phyloP scores from a whole-genome alignment of 2,329 filamentous ascomycete species.

The Onygenales sp. region DNA sequence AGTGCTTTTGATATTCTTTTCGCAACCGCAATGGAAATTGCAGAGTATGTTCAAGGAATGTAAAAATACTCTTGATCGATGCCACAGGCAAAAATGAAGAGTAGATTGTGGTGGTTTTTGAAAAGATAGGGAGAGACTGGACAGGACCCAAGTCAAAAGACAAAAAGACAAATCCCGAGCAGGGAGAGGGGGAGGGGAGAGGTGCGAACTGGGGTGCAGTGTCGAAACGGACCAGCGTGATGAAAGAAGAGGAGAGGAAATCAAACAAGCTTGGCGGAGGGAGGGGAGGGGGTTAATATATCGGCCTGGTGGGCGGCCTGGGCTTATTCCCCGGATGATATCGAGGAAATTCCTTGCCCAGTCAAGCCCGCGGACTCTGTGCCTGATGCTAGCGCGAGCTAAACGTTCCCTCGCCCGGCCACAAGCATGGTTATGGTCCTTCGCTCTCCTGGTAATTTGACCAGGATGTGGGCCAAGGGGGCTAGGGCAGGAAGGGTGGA shows the following conservation, averaged over 20 bases:
- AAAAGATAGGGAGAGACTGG: slow-evolving; percentile 17
- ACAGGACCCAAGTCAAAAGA: slow-evolving; percentile 21
- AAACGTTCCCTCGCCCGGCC: not conserved
- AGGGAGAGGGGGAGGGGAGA: slow-evolving; percentile 13
- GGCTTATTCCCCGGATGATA: not conserved
- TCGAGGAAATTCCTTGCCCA: not conserved
- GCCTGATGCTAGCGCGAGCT: not conserved
- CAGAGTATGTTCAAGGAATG: not conserved
- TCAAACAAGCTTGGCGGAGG: slow-evolving; percentile 3
- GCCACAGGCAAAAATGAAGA: not conserved
- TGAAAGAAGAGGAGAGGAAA: slow-evolving; percentile 10
- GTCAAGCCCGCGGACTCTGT: not conserved
- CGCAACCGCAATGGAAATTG: not conserved
- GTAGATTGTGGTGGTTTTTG: not conserved
- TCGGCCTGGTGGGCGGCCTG: not conserved
- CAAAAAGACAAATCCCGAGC: slow-evolving; percentile 19
- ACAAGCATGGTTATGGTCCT: not conserved
- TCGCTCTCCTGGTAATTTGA: not conserved
- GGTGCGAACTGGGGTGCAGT: slow-evolving; percentile 5
- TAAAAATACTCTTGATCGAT: not conserved
- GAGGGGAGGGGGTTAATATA: slow-evolving; percentile 3
- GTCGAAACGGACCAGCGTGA: slow-evolving; percentile 17
- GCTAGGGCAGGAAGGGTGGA: too few relatives aligned
- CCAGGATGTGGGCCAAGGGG: not conserved
- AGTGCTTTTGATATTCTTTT: not conserved